Evolutionary conservation across 2,329 filamentous ascomycete species (phyloP).

Genomic region (Coniochaeta prunicola): DNA sequence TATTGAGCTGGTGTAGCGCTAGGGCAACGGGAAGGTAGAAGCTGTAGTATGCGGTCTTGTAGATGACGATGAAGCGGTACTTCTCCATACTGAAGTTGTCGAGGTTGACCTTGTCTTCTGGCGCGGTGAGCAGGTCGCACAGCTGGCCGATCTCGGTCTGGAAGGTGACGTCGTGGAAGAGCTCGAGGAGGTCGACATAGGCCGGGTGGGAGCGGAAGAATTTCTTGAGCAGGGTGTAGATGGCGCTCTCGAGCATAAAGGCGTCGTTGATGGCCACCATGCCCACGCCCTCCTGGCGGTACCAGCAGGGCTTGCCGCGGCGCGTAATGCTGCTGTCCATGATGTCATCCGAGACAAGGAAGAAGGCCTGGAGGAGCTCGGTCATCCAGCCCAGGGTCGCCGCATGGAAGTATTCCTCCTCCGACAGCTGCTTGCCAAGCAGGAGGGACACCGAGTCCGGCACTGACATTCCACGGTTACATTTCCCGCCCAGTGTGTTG

Average conservation of each 20-base stretch:
- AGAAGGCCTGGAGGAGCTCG: slow-evolving; percentile 96
- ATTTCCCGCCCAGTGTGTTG: slow-evolving; percentile 92
- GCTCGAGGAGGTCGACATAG: slow-evolving; percentile 87
- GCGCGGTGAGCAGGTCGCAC: slow-evolving; percentile 90
- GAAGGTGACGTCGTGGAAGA: slow-evolving; percentile 91
- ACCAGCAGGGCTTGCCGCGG: slow-evolving; percentile 94
- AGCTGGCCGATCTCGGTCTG: slow-evolving; percentile 95
- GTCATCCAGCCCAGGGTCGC: slow-evolving; percentile 94
- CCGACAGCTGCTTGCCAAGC: slow-evolving; percentile 60
- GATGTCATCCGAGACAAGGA: slow-evolving; percentile 97
- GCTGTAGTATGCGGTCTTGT: slow-evolving; percentile 99
- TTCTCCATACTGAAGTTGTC: slow-evolving; percentile 93
- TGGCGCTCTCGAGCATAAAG: slow-evolving; percentile 86
- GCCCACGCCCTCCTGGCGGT: slow-evolving; percentile 79
- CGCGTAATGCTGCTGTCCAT: slow-evolving; percentile 97
- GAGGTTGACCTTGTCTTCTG: slow-evolving; percentile 87
- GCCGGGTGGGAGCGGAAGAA: slow-evolving; percentile 81
- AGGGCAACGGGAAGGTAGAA: slow-evolving; percentile 97
- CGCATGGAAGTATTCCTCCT: slow-evolving; percentile 81
- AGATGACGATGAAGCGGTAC: slow-evolving; percentile 97
- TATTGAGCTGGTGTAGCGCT: slow-evolving; percentile 75
- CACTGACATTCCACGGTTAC: slow-evolving; percentile 97
- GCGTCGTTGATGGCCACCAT: slow-evolving; percentile 98
- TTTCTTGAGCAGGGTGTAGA: slow-evolving; percentile 89
- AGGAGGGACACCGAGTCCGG: slow-evolving; percentile 83